These are phyloP conservation scores for Neofusicoccum parvum DNA, from an alignment of 2,329 filamentous ascomycete species.

Conservation along the genomic window DNA sequence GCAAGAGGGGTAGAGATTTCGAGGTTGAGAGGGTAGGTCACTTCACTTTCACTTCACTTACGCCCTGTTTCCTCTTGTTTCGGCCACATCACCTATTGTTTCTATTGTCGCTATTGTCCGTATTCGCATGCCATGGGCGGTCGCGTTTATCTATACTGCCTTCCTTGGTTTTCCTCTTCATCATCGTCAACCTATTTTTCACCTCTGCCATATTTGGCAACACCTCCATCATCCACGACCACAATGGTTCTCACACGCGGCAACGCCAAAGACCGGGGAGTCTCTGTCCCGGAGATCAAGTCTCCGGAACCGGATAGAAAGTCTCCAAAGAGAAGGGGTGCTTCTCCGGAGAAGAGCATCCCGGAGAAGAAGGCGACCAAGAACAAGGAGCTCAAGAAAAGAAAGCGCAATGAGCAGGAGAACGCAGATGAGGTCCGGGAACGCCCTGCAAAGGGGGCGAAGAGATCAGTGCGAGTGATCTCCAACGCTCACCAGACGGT, in stretches of 20 bases:
- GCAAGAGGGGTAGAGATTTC: conserved; percentile 75
- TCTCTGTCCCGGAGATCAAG: not conserved
- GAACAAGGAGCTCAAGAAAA: conserved; percentile 42
- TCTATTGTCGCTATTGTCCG: not conserved
- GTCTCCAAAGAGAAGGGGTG: not conserved
- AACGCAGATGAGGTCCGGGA: not conserved
- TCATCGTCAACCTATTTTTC: not conserved
- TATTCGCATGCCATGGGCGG: not conserved
- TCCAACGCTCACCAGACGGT: not conserved
- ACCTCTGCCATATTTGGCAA: too few species aligned
- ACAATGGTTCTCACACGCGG: not conserved
- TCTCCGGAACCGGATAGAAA: not conserved
- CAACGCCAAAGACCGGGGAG: not conserved
- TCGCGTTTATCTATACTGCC: not conserved
- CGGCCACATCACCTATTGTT: not conserved
- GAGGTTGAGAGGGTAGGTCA: conserved; percentile 74
- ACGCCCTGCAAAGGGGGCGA: not conserved
- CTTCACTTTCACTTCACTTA: conserved; percentile 12
- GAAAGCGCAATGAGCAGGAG: conserved; percentile 31
- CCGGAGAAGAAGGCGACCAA: not conserved
- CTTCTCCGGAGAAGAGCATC: not conserved
- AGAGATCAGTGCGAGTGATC: not conserved
- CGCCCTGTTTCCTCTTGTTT: not conserved
- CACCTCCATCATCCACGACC: too few species aligned
- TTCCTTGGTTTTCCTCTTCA: not conserved